phyloP scores from a whole-genome alignment of 176 grass and related monocot genomes.

The Oryza longistaminata region DNA sequence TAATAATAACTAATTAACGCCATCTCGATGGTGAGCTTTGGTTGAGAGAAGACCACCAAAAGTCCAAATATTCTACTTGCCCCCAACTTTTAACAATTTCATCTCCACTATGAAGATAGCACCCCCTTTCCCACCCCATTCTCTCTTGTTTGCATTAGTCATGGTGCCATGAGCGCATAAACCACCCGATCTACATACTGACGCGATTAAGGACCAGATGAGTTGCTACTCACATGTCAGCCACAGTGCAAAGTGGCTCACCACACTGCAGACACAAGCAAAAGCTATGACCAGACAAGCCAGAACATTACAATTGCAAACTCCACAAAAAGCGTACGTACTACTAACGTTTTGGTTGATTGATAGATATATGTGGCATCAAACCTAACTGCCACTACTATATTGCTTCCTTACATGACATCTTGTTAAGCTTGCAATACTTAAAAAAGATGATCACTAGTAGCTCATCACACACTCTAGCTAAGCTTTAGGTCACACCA shows the following conservation, averaged over 20 bases:
- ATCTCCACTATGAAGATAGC: conserved; percentile 8
- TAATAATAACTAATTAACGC: background rate
- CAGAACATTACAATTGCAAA: background rate
- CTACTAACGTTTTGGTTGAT: background rate
- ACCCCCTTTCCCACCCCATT: background rate
- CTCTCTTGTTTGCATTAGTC: background rate
- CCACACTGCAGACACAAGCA: background rate
- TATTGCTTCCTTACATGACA: conserved; percentile 3
- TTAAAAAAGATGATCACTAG: background rate
- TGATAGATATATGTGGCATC: conserved; percentile 7
- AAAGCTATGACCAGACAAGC: background rate
- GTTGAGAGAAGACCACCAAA: conserved; percentile 16
- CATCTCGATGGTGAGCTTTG: background rate
- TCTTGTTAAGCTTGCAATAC: background rate
- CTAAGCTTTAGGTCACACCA: conserved; percentile 44
- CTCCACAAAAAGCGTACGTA: background rate
- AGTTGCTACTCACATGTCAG: conserved; percentile 8
- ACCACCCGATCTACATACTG: background rate
- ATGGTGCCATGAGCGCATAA: conserved; percentile 11
- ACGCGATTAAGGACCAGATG: background rate
- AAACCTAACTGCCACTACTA: conserved; percentile 11
- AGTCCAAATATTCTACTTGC: conserved; percentile 28
- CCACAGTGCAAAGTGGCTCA: background rate
- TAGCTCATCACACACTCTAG: background rate
- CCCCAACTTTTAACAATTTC: conserved; percentile 8